A percentile compares a stretch with the other conserved stretches of the same genome.
Evolutionary conservation across 495 filamentous ascomycete species (phyloP).

Genomic region (Penicillium canariense): DNA sequence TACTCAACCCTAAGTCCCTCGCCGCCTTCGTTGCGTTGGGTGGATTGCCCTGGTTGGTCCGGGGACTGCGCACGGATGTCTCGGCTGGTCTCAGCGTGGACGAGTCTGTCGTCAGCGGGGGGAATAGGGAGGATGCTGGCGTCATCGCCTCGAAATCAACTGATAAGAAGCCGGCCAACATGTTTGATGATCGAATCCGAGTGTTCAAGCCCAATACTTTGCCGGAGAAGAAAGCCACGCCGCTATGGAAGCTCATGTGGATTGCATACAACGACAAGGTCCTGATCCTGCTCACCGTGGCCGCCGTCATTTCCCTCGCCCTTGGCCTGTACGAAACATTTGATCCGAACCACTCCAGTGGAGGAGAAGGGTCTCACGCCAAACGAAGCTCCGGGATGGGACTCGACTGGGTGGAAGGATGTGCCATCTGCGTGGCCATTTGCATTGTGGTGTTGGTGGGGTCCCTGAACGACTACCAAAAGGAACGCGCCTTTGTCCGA

Average conservation of each 20-base stretch:
- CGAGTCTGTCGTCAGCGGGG: slow-evolving; percentile 62
- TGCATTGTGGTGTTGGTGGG: slow-evolving; percentile 72
- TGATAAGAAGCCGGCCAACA: slow-evolving; percentile 31
- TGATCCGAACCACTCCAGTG: slow-evolving; percentile 33
- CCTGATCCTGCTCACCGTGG: slow-evolving; percentile 71
- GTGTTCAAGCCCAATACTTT: slow-evolving; percentile 69
- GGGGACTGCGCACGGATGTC: slow-evolving; percentile 69
- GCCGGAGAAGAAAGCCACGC: slow-evolving; percentile 69
- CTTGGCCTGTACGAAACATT: slow-evolving; percentile 71
- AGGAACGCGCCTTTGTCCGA: slow-evolving; percentile 74
- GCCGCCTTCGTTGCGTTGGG: slow-evolving; percentile 76
- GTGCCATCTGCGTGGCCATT: slow-evolving; percentile 75
- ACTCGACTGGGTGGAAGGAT: slow-evolving; percentile 80
- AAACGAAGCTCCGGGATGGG: no score
- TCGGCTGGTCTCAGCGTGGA: slow-evolving; percentile 70
- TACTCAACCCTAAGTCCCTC: slow-evolving; percentile 79
- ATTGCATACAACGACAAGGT: slow-evolving; percentile 84
- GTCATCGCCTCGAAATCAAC: slow-evolving; percentile 31
- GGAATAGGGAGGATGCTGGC: slow-evolving; percentile 70
- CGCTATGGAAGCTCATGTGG: slow-evolving; percentile 72
- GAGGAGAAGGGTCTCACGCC: no score
- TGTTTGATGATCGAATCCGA: slow-evolving; percentile 63
- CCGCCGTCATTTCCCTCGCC: slow-evolving; percentile 77
- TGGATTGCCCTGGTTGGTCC: slow-evolving; percentile 71
- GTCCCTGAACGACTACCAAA: slow-evolving; percentile 74